Evolutionary conservation across 2,329 filamentous ascomycete genomes (phyloP), one percentile per base, ranked within the genome.

Genomic region (Chrysoporthe puriensis): DNA sequence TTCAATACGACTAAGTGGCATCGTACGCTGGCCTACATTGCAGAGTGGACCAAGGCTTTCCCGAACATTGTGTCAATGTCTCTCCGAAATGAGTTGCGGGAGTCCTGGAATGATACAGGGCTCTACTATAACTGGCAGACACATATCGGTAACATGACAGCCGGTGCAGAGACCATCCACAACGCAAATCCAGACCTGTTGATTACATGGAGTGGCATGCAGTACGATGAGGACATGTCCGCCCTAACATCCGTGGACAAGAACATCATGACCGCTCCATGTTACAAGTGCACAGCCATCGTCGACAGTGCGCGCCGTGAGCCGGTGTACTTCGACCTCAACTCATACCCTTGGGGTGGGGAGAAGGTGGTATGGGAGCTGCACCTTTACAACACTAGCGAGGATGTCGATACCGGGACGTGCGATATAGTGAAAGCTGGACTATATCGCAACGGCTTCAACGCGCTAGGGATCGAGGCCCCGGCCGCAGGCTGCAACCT

Each of bases 1-100:
- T 88, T 88, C 73, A 74, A 84, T 70, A 79, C 82, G 0, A 73
- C 76, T 0, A 84, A 84, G 32, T 89, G 86, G 86, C 80, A 79
- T 46, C 81, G 86, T 21, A 86, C 85, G 1, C 79, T 86, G 46
- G 76, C 78, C 1, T 86, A 83, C 72, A 85, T 88, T 75, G 81
- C 72, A 68, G 70, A 75, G 34, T 82, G 82, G 78, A 78, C 79
- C 14, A 73, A 76, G 42, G 70, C 71, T 13, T 80, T 81, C 73
- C 74, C 76, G 16, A 79, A 77, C 68, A 72, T 80, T 21, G 77
- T 77, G 1, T 79, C 76, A 42, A 78, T 79, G 73, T 77, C 77
- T 11, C 74, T 81, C 9, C 78, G 79, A 56, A 81, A 81, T 72
- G 79, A 81, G 72, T 74, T 81, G 36, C 78, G 79, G 44, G 74